Evolutionary conservation across 1,284 basidiomycete genomes (phyloP), one percentile per base, ranked within the genome.

Genomic region (Sporisorium sorghi): DNA sequence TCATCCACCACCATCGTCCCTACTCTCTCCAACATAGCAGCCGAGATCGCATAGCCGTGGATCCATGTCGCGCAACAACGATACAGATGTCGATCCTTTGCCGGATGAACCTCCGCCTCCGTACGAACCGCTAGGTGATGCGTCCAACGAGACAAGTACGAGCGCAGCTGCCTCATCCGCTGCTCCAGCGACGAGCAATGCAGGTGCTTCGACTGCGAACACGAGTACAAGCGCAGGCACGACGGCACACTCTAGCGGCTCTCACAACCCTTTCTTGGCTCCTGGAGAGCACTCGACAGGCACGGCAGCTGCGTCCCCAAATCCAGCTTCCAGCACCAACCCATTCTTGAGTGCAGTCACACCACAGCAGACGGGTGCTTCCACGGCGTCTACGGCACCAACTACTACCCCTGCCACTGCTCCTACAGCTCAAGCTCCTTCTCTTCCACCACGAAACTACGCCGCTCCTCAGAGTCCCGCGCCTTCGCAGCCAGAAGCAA

Each of bases 41-140:
- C 5, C 2, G n/a, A 30, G 7, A 8, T 7, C 11, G 14, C n/a
- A 23, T 12, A 37, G 33, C 32, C 21, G 23, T 50, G 12, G 21
- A 23, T 17, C 51, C 35, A 71, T 71, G 61, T 58, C 68, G 46
- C 61, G 58, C 46, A 62, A 44, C 49, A 51, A 61, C 44, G 53
- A 64, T 21, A 39, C 53, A 39, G 48, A 70, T 21, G n/a, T 49
- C 37, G 61, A 70, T 53, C 51, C 53, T 30, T 11, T 67, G 12
- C 62, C 59, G 14, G 63, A 74, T 55, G 72, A 70, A 42, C 66
- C 72, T 24, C 72, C 72, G 44, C 72, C 72, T 39, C 67, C 72
- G 23, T 74, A 74, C 56, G 72, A 74, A 19, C 57, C 58, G 21
- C 26, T 63, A 10, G 46, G 24, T 0, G 19, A 23, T 14, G 19